Evolutionary conservation across 2,329 filamentous ascomycete species (phyloP), one percentile per base, ranked within the genome.

Genomic region (Colletotrichum sp.): DNA sequence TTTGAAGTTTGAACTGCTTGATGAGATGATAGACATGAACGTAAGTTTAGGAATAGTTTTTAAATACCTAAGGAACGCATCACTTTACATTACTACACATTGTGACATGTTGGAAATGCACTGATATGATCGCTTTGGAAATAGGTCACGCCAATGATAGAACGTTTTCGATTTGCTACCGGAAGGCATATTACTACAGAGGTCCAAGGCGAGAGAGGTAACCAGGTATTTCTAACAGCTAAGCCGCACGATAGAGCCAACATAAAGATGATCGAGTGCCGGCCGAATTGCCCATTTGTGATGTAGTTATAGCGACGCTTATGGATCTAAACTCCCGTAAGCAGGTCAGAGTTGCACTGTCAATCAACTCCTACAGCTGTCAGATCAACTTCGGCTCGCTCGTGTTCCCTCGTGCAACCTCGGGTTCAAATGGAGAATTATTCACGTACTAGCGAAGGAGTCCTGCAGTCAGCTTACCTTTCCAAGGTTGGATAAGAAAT

Each of bases 81-180:
- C n/a, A 3, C 44, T 3, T 49, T 4, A 49, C 15, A 21, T 7
- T 21, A 6, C n/a, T 49, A 2, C 2, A n/a, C 44, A 21, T 49
- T 21, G 10, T 3, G 12, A 21, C 5, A 13, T 49, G 10, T n/a
- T 49, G 44, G 10, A 49, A 18, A 49, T 12, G 10, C 44, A 49
- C 15, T 49, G 6, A 21, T 49, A 7, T 13, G 6, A 49, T 21
- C 6, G 10, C 3, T 21, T 13, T 21, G 6, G 6, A 7, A 21
- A 21, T 0, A 21, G 0, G 6, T 21, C 7, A n/a, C 5, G 44
- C 10, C 5, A 0, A 21, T 49, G 10, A n/a, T 21, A 3, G 10
- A 6, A 12, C 18, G 18, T 49, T 18, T 18, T 12, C 9, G 9
- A n/a, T n/a, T 10, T n/a, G 39, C 0, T 7, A n/a, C 3, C 8